Evolutionary conservation across 495 filamentous ascomycete genomes (phyloP).

Genomic region (Thozetella sp.): DNA sequence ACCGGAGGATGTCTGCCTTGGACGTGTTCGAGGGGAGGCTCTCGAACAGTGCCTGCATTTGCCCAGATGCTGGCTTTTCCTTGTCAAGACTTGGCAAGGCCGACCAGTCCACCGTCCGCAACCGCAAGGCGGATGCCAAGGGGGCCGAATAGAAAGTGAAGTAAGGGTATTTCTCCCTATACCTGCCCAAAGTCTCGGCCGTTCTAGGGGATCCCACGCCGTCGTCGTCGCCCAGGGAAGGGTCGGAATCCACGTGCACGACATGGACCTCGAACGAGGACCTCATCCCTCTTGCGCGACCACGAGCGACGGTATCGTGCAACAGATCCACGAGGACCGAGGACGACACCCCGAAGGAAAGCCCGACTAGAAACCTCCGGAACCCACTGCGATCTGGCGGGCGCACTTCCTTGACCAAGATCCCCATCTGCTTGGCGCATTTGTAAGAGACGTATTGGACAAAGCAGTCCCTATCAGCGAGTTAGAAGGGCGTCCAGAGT

Average conservation of each 20-base stretch:
- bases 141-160: constrained; percentile 56
- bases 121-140: constrained; percentile 57
- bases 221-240: constrained; percentile 2
- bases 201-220: neutral
- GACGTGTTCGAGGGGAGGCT: constrained; percentile 73
- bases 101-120: constrained; percentile 40
- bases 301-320: constrained; percentile 62
- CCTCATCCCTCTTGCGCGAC: constrained; percentile 53
- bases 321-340: constrained; percentile 77
- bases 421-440: constrained; percentile 75
- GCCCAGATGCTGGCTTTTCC: constrained; percentile 32
- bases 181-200: constrained; percentile 10
- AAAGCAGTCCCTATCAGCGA: constrained; percentile 68
- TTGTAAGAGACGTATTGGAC: constrained; percentile 73
- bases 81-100: constrained; percentile 29
- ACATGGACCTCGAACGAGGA: constrained; percentile 68
- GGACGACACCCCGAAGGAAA: constrained; percentile 85
- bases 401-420: constrained; percentile 41
- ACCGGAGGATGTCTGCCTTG: constrained; percentile 67
- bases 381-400: constrained; percentile 33
- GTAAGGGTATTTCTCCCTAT: constrained; percentile 55
- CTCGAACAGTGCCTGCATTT: constrained; percentile 54
- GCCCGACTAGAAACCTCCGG: constrained; percentile 68
- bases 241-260: constrained; percentile 59
- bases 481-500: constrained; percentile 16